Evolutionary conservation across 2,329 filamentous ascomycete species (phyloP), one percentile per base, ranked within the genome.

Genomic region (Sporothrix euskadiensis): DNA sequence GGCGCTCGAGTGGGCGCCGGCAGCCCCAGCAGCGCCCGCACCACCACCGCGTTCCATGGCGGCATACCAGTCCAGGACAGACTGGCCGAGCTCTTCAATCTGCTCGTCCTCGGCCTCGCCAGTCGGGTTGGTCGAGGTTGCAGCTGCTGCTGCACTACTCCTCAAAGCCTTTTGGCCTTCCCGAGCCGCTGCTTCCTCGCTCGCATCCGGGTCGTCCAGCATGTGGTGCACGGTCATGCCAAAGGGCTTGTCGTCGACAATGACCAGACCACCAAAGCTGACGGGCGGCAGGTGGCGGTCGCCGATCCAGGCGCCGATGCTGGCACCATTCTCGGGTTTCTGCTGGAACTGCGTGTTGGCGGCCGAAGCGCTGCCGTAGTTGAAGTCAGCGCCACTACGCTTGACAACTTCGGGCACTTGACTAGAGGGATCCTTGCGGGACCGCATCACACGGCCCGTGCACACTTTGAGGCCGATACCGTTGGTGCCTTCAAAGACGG

Each of bases 201-300:
- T 78, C 30, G 82, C 81, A 3, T 88, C 87, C 0, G 88, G 88
- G 73, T 90, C 88, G 84, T 98, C 95, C 2, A 98, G 88, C 90
- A 98, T 95, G 81, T 98, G 95, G 79, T 98, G 95, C 0, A 98
- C 95, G 30, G 94, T 98, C 93, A 98, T 96, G 14, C 95, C 95
- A 78, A 94, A 96, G 0, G 93, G 89, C 80, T 92, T 90, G 72
- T 92, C 90, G 79, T 98, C 94, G 1, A 98, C 89, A 44, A 96
- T 84, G 56, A 98, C 89, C 4, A 97, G 87, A 9, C 95, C 95
- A 14, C 95, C 95, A 77, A 97, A 94, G 44, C 94, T 97, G 3
- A 97, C 95, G 1, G 95, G 94, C 6, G 94, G 94, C 2, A 98
- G 85, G 79, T 98, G 95, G 61, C 92, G 90, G 76, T 94, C 89